These are phyloP conservation scores for Tulasnella calospora DNA, from an alignment of 768 basidiomycete genomes.

Conservation along the genomic window DNA sequence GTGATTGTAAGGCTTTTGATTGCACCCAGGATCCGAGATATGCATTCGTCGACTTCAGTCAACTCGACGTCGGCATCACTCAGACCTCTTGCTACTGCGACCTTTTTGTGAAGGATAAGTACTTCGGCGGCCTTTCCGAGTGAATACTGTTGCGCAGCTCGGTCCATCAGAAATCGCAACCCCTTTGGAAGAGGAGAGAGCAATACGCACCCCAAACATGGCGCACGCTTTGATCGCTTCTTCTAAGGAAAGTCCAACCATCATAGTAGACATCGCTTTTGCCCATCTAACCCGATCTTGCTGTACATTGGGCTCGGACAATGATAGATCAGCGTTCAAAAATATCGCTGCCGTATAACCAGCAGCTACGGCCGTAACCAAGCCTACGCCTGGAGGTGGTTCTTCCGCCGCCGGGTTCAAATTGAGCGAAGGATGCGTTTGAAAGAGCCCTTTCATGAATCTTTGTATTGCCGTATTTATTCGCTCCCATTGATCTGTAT, in stretches of 20 bases:
- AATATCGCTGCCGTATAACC: background rate
- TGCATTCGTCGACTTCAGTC: background rate
- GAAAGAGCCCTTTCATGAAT: background rate
- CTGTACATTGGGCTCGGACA: background rate
- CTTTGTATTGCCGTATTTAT: background rate
- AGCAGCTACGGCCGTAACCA: background rate
- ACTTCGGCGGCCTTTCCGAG: background rate
- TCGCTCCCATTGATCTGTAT: background rate
- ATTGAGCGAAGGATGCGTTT: background rate
- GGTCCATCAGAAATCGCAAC: background rate
- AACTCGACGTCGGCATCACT: background rate
- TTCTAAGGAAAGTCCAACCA: background rate
- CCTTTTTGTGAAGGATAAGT: background rate
- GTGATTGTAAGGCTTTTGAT: background rate
- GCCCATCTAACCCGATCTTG: background rate
- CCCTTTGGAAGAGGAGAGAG: background rate
- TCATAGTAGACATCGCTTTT: background rate
- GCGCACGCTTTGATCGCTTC: background rate
- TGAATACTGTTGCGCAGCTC: background rate
- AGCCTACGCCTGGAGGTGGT: background rate
- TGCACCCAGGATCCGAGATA: background rate
- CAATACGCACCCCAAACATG: background rate
- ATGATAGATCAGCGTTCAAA: background rate
- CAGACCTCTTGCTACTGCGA: background rate
- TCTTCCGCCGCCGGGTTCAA: background rate